Base-by-base conservation (phyloP, 2,329 filamentous ascomycete species). In the Claviceps paspali region DNA sequence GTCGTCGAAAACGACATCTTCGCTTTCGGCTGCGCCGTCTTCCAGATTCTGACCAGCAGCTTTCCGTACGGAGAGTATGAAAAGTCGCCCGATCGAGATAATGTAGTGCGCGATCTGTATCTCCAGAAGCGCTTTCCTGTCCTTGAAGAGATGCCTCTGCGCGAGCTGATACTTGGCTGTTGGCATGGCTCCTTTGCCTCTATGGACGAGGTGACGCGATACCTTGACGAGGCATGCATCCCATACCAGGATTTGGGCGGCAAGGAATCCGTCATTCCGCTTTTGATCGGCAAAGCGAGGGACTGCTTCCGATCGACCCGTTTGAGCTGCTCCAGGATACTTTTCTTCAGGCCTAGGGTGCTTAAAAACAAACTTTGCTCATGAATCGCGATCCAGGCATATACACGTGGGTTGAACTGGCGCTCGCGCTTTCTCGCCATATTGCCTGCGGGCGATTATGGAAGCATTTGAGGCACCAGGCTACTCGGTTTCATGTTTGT, bases 101-200 rank as follows among this genome's bases (percentile, higher is more conserved):
- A 26, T 2, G 19, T 30, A 4, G 35, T 41, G 14, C 39, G 15
- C n/a, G 11, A 23, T 5, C 12, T 38, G 23, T 40, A 40, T 28
- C 17, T 35, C 11, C 11, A 33, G 27, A 14, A 21, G 8, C 35
- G 30, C 7, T 41, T 41, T 21, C 39, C 39, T 5, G 35, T n/a
- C 9, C 29, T 41, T 6, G 7, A 41, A 1, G 2, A 40, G 5
- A 6, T 40, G 28, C 33, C 38, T 12, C 38, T 40, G 18, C 29
- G 34, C 29, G 38, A 40, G 5, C n/a, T 36, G 19, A 40, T 40
- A n/a, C 27, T 40, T 4, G 38, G 38, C 28, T 40, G 38, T 27
- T 37, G 38, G 38, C 38, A 40, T 33, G 29, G 38, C 38, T 36
- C 38, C 23, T 28, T 40, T n/a, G 3, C 14, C 12, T 32, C 18